Conservation (phyloP, 2,329 filamentous ascomycete genomes). For the Fusarium fracticaudum region DNA sequence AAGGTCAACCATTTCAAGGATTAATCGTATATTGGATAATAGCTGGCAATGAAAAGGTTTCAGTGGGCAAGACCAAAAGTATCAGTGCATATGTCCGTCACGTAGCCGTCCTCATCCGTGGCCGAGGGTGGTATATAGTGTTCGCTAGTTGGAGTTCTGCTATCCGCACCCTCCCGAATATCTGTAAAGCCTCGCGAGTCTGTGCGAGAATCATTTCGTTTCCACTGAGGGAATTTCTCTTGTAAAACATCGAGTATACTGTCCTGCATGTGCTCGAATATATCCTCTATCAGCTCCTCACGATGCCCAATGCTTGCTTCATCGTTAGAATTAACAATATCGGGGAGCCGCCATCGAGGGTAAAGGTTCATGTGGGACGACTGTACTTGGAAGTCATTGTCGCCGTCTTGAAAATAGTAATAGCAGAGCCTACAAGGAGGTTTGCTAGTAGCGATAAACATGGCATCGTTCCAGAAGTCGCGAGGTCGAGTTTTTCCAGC, state of each 20-base stretch:
- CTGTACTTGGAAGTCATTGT: slow-evolving; percentile 1
- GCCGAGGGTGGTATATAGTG: neutral
- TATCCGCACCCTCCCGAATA: neutral
- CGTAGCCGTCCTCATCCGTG: neutral
- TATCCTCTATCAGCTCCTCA: neutral
- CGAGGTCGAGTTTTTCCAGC: neutral
- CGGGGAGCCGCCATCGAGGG: neutral
- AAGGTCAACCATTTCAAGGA: too few species aligned
- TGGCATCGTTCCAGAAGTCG: neutral
- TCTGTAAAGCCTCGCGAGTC: neutral
- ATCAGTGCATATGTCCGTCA: neutral
- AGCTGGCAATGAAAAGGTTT: too few species aligned
- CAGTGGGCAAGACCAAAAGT: neutral
- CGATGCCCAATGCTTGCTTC: neutral
- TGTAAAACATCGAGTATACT: neutral
- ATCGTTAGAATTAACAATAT: neutral
- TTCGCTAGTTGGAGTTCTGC: neutral
- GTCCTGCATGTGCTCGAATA: neutral
- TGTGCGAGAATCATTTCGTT: neutral
- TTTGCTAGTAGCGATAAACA: slow-evolving; percentile 10
- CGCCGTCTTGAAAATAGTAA: slow-evolving; percentile 2
- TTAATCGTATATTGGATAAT: too few species aligned
- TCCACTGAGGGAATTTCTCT: neutral
- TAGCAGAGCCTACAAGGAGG: neutral
- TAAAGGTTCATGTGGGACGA: slow-evolving; percentile 3